Evolutionary conservation across 2,329 filamentous ascomycete genomes (phyloP).

Genomic region (Aspergillus novofumigatus): DNA sequence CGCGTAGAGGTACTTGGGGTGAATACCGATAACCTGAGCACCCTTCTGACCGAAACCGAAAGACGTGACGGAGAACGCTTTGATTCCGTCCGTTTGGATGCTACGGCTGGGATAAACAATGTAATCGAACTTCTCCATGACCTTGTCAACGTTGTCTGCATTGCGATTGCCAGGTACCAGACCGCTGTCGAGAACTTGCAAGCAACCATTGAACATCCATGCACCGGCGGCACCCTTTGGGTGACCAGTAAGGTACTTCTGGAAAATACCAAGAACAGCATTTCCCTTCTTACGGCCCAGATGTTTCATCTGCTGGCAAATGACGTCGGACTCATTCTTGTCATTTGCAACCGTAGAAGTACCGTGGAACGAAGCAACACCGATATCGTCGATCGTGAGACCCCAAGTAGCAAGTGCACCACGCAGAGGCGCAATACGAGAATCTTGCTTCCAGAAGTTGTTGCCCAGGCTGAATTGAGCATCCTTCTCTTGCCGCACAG

Average conservation of each 20-base stretch:
- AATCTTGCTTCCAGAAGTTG: conserved; percentile 97
- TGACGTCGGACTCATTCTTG: conserved; percentile 98
- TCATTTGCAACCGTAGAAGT: conserved; percentile 98
- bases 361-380: conserved; percentile 95
- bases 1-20: conserved; percentile 92
- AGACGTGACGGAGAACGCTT: conserved; percentile 97
- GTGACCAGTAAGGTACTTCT: conserved; percentile 98
- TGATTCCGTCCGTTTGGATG: conserved; percentile 96
- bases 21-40: conserved; percentile 92
- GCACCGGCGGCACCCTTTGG: conserved; percentile 98
- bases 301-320: conserved; percentile 93
- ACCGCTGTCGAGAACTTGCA: conserved; percentile 91
- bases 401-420: conserved; percentile 97
- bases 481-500: conserved; percentile 85
- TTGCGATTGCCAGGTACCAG: conserved; percentile 96
- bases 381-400: conserved; percentile 92
- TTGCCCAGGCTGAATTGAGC: conserved; percentile 90
- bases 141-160: conserved; percentile 91
- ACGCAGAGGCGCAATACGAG: conserved; percentile 88
- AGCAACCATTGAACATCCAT: conserved; percentile 98
- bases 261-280: conserved; percentile 93
- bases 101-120: conserved; percentile 94
- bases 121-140: conserved; percentile 97
- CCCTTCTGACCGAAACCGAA: conserved; percentile 99
- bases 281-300: conserved; percentile 96